Conservation (phyloP, 169 alveolate species). For the Cyclospora cayetanensis region DNA sequence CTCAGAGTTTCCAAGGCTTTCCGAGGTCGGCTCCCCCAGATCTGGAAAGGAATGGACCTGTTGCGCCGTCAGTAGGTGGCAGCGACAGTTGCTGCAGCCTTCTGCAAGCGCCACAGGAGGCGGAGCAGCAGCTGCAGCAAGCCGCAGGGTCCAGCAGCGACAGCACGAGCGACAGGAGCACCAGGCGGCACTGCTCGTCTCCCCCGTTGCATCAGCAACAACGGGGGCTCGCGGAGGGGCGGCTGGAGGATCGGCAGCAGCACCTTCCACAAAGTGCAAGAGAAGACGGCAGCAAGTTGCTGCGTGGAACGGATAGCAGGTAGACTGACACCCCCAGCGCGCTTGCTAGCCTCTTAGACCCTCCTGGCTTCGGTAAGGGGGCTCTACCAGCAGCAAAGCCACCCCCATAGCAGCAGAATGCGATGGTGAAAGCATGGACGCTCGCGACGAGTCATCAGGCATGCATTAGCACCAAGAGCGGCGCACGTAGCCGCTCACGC, state of each 20-base stretch:
- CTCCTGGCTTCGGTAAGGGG: too few relatives aligned
- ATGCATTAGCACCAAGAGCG: too few relatives aligned
- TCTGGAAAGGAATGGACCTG: background rate
- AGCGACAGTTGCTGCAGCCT: background rate
- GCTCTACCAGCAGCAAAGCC: too few relatives aligned
- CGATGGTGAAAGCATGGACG: too few relatives aligned
- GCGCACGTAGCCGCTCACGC: too few relatives aligned
- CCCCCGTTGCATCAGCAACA: too few relatives aligned
- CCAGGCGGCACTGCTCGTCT: background rate
- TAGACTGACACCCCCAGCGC: too few relatives aligned
- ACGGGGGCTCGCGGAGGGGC: too few relatives aligned
- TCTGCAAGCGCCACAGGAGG: background rate
- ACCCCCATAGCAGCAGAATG: too few relatives aligned
- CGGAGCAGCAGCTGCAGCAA: background rate
- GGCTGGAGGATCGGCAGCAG: background rate
- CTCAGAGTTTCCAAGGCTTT: background rate
- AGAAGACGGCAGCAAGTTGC: background rate
- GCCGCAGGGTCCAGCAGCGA: constrained; percentile 2
- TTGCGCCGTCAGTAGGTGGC: background rate
- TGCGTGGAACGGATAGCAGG: too few relatives aligned
- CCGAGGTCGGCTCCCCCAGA: background rate
- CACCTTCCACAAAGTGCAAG: background rate
- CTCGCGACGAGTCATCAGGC: too few relatives aligned
- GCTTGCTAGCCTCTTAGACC: too few relatives aligned
- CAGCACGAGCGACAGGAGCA: background rate